Conservation (phyloP, 1,284 basidiomycete genomes). For the Moniliophthora roreri region DNA sequence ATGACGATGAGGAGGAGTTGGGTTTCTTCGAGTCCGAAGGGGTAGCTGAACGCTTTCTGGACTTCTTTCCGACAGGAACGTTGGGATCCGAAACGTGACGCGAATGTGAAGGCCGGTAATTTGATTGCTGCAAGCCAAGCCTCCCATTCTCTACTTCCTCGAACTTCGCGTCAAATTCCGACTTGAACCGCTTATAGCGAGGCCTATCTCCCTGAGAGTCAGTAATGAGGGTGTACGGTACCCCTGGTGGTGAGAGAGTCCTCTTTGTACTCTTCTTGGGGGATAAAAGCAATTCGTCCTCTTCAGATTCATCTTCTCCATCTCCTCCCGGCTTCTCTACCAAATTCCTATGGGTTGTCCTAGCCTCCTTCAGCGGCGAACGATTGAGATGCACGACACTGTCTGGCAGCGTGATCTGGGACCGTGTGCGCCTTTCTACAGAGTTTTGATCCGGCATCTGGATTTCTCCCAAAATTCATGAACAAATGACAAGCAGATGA, state of each 20-base stretch:
- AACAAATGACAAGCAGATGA: background rate
- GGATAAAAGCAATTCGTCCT: conserved; percentile 41
- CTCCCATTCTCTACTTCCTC: conserved; percentile 17
- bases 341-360: conserved; percentile 31
- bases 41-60: conserved; percentile 24
- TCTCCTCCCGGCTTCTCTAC: background rate
- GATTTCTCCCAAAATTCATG: background rate
- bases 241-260: conserved; percentile 36
- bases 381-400: conserved; percentile 39
- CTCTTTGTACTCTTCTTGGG: conserved; percentile 37
- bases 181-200: conserved; percentile 37
- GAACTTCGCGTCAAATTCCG: conserved; percentile 20
- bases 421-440: conserved; percentile 46
- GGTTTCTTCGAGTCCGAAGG: conserved; percentile 25
- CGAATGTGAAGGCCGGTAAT: conserved; percentile 23
- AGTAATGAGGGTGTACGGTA: conserved; percentile 25
- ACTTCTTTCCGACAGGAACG: conserved; percentile 13
- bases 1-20: conserved; percentile 19
- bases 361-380: conserved; percentile 54
- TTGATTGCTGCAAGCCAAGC: background rate
- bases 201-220: conserved; percentile 23
- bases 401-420: conserved; percentile 47
- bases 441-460: conserved; percentile 15
- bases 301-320: conserved; percentile 25
- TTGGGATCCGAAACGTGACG: conserved; percentile 36